These are phyloP conservation scores for Elaeagnus macrophylla DNA, from an alignment of 306 rosid genomes.

Conservation along the genomic window DNA sequence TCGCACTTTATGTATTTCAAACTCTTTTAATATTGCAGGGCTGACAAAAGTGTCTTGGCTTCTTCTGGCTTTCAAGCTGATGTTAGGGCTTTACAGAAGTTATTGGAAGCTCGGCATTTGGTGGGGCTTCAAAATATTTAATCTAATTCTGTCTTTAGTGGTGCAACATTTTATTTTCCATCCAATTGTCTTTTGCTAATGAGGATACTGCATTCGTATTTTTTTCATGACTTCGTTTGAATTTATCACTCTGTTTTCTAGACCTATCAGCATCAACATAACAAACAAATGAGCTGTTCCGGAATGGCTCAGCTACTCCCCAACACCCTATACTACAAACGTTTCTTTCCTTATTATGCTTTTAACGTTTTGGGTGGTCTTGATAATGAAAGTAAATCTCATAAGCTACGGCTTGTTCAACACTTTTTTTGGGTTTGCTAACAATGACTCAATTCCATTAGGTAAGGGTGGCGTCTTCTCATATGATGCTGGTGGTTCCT, in stretches of 20 bases:
- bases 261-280: slow-evolving; percentile 94
- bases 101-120: slow-evolving; percentile 69
- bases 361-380: slow-evolving; percentile 97
- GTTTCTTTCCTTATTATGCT: slow-evolving; percentile 92
- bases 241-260: slow-evolving; percentile 20
- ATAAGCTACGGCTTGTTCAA: slow-evolving; percentile 13
- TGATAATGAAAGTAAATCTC: slow-evolving; percentile 71
- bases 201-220: not conserved
- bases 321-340: slow-evolving; percentile 89
- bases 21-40: slow-evolving; percentile 37
- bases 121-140: slow-evolving; percentile 33
- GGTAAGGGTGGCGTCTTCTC: slow-evolving; percentile 99
- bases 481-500: slow-evolving; percentile 98
- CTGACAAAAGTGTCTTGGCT: slow-evolving; percentile 70
- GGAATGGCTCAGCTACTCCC: slow-evolving; percentile 95
- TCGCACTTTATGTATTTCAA: not conserved
- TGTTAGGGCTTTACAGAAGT: slow-evolving; percentile 88
- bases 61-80: slow-evolving; percentile 99
- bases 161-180: too few species aligned
- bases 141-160: slow-evolving; percentile 1
- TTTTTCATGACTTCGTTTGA: not conserved
- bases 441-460: slow-evolving; percentile 17
- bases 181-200: not conserved
- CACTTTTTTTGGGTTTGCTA: slow-evolving; percentile 3
- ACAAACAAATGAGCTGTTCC: slow-evolving; percentile 99